phyloP scores from a whole-genome alignment of 202 grass and related monocot species.

The Schoenoplectus tabernaemontani region DNA sequence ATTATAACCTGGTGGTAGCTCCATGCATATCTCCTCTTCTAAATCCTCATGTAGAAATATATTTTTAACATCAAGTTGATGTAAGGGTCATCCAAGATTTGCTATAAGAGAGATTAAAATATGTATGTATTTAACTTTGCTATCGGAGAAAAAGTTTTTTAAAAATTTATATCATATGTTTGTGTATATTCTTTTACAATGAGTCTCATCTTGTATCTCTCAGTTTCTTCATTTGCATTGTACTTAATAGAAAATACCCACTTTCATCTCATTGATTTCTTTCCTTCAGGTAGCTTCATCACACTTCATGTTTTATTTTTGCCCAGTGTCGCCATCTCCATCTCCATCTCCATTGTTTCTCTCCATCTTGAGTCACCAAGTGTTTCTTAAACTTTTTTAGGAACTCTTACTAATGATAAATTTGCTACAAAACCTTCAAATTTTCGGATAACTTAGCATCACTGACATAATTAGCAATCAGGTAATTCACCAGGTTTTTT shows the following conservation, averaged over 20 bases:
- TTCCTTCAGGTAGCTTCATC: no score
- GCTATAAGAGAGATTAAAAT: not conserved
- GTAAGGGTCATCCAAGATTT: not conserved
- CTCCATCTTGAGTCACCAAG: not conserved
- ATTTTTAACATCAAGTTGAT: no score
- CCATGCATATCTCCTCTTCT: slow-evolving; percentile 7
- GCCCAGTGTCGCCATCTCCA: no score
- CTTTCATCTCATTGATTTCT: not conserved
- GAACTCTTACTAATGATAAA: not conserved
- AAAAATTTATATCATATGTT: not conserved
- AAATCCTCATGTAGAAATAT: not conserved
- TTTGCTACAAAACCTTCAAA: not conserved
- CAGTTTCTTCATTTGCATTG: not conserved
- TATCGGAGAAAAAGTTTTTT: not conserved
- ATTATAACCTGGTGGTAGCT: not conserved
- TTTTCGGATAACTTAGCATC: not conserved
- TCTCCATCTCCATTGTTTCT: not conserved
- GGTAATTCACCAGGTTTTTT: not conserved
- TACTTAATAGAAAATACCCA: slow-evolving; percentile 6
- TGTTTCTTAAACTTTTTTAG: not conserved
- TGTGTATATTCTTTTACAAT: slow-evolving; percentile 1
- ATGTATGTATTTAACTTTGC: not conserved
- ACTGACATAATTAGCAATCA: not conserved
- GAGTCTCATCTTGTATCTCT: not conserved
- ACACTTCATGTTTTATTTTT: no score